Conservation (phyloP, 2,329 filamentous ascomycete species). For the Eurotiales sp. region DNA sequence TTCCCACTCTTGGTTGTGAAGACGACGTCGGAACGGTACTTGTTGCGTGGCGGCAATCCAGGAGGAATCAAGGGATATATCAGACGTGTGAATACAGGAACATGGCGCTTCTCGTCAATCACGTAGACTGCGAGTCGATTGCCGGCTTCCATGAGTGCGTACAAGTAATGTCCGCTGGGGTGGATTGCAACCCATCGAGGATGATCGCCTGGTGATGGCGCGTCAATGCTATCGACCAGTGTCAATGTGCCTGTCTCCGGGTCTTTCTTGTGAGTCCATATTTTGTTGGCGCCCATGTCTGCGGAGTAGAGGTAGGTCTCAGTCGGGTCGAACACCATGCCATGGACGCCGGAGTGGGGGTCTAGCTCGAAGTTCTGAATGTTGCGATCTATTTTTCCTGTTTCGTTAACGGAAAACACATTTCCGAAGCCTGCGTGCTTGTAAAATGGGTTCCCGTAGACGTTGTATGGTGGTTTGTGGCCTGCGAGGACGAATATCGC, state of each 20-base stretch:
- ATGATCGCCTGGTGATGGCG: slow-evolving; percentile 68
- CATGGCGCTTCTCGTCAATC: slow-evolving; percentile 67
- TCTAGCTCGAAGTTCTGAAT: slow-evolving; percentile 47
- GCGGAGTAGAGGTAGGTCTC: slow-evolving; percentile 48
- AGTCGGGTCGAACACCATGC: slow-evolving; percentile 45
- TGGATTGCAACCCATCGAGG: slow-evolving; percentile 87
- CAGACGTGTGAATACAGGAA: slow-evolving; percentile 74
- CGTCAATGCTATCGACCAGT: slow-evolving; percentile 68
- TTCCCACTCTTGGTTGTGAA: slow-evolving; percentile 63
- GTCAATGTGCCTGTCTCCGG: slow-evolving; percentile 58
- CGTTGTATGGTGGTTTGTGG: slow-evolving; percentile 69
- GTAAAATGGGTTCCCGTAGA: slow-evolving; percentile 92
- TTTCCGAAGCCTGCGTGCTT: slow-evolving; percentile 77
- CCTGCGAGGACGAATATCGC: slow-evolving; percentile 86
- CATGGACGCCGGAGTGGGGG: slow-evolving; percentile 45
- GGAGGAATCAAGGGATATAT: slow-evolving; percentile 76
- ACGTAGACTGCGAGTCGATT: slow-evolving; percentile 79
- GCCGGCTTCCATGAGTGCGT: slow-evolving; percentile 85
- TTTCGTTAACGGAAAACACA: slow-evolving; percentile 50
- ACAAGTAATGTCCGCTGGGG: slow-evolving; percentile 71
- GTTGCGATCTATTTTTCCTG: slow-evolving; percentile 39
- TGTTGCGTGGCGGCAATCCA: slow-evolving; percentile 45
- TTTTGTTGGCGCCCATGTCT: slow-evolving; percentile 46
- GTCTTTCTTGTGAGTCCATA: slow-evolving; percentile 80
- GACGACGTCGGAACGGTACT: slow-evolving; percentile 82